A percentile compares a stretch with the other conserved stretches of the same genome.
phyloP scores from a whole-genome alignment of 306 rosid species.

The Parietaria judaica region DNA sequence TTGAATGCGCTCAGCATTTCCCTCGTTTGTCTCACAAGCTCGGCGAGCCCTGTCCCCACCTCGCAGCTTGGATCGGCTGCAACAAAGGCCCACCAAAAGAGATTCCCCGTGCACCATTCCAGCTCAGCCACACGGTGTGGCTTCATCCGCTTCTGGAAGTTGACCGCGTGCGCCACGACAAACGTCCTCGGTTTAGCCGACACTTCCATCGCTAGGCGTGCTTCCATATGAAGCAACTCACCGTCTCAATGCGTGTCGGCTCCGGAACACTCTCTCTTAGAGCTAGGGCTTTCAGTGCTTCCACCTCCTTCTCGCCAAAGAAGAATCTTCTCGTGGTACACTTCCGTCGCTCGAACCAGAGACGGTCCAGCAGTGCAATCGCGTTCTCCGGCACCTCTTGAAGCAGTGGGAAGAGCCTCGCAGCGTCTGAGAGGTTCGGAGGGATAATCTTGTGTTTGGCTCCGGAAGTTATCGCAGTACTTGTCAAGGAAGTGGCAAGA shows the following conservation, averaged over 20 bases:
- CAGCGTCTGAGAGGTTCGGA: conserved; percentile 28
- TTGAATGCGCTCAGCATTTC: conserved; percentile 8
- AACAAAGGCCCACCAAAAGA: conserved; percentile 21
- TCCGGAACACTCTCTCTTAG: conserved; percentile 14
- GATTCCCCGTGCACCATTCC: conserved; percentile 8
- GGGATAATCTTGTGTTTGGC: neutral
- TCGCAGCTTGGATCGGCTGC: neutral
- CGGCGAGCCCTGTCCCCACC: neutral
- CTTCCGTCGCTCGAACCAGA: conserved; percentile 22
- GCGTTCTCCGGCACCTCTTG: conserved; percentile 16
- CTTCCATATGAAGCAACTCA: conserved; percentile 41
- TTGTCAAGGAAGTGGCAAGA: conserved; percentile 18
- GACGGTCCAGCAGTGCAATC: neutral
- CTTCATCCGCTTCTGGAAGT: conserved; percentile 34
- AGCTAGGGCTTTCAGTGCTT: conserved; percentile 16
- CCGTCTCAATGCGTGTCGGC: conserved; percentile 30
- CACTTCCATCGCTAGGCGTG: conserved; percentile 17
- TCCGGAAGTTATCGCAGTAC: conserved; percentile 23
- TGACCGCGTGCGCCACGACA: conserved; percentile 23
- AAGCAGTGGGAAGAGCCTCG: conserved; percentile 33
- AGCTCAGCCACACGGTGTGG: conserved; percentile 17
- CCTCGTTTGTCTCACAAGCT: neutral
- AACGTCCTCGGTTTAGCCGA: conserved; percentile 13
- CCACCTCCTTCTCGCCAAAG: conserved; percentile 25
- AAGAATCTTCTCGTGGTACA: conserved; percentile 35